Percentiles rank a stretch among this genome's conserved stretches.
These are phyloP conservation scores for Scheffersomyces segobiensis DNA, from an alignment of 1,139 yeast genomes.

Conservation along the genomic window DNA sequence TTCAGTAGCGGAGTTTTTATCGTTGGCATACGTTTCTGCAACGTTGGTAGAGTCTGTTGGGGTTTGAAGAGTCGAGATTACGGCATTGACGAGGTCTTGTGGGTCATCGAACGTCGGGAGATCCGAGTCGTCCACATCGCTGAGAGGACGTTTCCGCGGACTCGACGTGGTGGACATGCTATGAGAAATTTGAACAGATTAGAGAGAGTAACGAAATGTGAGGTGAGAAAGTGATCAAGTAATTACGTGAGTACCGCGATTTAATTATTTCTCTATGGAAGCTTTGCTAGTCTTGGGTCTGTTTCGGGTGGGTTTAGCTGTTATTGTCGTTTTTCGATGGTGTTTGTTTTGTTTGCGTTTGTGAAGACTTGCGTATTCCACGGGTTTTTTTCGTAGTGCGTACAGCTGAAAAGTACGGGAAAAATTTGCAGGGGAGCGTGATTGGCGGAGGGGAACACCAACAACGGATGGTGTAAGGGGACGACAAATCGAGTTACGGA, in stretches of 20 bases:
- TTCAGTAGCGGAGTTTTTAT: conserved; percentile 73
- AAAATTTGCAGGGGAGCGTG: not conserved
- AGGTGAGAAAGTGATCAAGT: not conserved
- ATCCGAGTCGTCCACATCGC: conserved; percentile 24
- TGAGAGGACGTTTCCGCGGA: conserved; percentile 32
- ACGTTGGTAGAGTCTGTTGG: conserved; percentile 57
- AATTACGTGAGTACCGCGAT: not conserved
- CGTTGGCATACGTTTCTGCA: conserved; percentile 56
- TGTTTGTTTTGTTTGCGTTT: not conserved
- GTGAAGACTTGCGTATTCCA: not conserved
- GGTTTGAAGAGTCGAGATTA: conserved; percentile 45
- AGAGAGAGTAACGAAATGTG: not conserved
- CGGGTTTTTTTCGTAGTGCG: not conserved
- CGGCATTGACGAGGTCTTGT: conserved; percentile 53
- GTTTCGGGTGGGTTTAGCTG: not conserved
- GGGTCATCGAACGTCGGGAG: conserved; percentile 47
- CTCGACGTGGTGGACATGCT: conserved; percentile 14
- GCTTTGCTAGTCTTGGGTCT: not conserved
- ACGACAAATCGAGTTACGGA: not conserved
- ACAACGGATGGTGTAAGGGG: not conserved
- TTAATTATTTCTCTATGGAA: not conserved
- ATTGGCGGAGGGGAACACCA: not conserved
- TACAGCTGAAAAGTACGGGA: not conserved
- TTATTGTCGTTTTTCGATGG: not conserved
- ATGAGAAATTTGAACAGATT: not conserved